Percentiles rank a stretch among this genome's conserved stretches.
phyloP scores from a whole-genome alignment of 73 alveolate species.

The Tetrahymena thermophila region DNA sequence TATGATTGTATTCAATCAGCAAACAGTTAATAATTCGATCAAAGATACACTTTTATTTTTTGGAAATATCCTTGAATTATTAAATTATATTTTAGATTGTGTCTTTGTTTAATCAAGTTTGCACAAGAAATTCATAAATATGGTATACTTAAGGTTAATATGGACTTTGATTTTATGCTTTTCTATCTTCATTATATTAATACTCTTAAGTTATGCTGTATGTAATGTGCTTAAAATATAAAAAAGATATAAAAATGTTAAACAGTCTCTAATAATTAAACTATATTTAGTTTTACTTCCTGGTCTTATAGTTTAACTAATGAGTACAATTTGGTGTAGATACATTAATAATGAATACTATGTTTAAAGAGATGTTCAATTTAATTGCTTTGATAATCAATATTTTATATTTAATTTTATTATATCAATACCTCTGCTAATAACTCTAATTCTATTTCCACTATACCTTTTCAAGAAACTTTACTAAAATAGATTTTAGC shows the following conservation, averaged over 20 bases:
- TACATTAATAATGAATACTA: background rate
- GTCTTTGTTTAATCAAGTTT: background rate
- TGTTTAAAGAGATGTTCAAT: background rate
- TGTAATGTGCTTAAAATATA: background rate
- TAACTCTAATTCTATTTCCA: background rate
- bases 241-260: background rate
- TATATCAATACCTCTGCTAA: background rate
- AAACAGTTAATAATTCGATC: background rate
- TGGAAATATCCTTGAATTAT: background rate
- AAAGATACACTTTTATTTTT: background rate
- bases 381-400: background rate
- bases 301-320: background rate
- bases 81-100: background rate
- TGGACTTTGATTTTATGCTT: background rate
- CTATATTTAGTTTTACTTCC: background rate
- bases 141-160: background rate
- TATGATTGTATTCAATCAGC: background rate
- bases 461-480: background rate
- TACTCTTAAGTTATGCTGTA: background rate
- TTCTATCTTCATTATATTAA: background rate
- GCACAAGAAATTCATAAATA: background rate
- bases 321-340: background rate
- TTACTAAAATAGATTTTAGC: background rate
- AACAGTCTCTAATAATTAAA: background rate
- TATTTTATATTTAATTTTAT: background rate